Evolutionary conservation across 371 early-diverging fungal species (phyloP).

Genomic region (Circinella umbellata): DNA sequence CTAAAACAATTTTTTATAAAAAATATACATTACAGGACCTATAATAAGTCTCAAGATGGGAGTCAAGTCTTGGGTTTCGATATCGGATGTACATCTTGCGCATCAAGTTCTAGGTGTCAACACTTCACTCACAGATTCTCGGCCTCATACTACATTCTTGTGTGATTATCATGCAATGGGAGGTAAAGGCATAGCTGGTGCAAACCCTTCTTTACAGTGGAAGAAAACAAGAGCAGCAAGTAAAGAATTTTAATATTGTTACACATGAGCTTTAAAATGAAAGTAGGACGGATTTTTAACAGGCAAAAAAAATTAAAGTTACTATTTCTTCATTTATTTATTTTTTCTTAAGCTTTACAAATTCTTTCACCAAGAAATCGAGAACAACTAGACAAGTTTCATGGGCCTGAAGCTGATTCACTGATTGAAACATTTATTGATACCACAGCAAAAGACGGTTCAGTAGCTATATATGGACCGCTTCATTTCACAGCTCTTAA

Average conservation of each 20-base stretch:
- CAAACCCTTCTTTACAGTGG: background rate
- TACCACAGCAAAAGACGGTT: background rate
- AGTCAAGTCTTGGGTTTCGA: slow-evolving; percentile 23
- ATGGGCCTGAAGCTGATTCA: background rate
- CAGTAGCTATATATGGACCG: background rate
- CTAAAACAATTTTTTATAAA: no score
- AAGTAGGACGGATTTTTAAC: no score
- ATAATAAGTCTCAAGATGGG: slow-evolving; percentile 25
- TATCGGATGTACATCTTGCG: slow-evolving; percentile 23
- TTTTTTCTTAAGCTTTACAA: background rate
- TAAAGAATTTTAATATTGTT: background rate
- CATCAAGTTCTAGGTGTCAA: slow-evolving; percentile 13
- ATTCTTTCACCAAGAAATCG: background rate
- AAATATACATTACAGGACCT: background rate
- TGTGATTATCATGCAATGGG: background rate
- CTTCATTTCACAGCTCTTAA: slow-evolving; percentile 4
- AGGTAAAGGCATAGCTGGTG: background rate
- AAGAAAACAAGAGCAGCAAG: slow-evolving; percentile 1
- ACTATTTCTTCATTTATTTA: background rate
- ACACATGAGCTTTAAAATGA: no score
- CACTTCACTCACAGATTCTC: background rate
- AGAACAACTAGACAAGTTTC: background rate
- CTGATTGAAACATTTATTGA: background rate
- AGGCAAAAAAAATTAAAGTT: no score
- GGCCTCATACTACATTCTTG: background rate